Evolutionary conservation across 2,329 filamentous ascomycete species (phyloP), one percentile per base, ranked within the genome.

Genomic region (Nothophoma quercina): DNA sequence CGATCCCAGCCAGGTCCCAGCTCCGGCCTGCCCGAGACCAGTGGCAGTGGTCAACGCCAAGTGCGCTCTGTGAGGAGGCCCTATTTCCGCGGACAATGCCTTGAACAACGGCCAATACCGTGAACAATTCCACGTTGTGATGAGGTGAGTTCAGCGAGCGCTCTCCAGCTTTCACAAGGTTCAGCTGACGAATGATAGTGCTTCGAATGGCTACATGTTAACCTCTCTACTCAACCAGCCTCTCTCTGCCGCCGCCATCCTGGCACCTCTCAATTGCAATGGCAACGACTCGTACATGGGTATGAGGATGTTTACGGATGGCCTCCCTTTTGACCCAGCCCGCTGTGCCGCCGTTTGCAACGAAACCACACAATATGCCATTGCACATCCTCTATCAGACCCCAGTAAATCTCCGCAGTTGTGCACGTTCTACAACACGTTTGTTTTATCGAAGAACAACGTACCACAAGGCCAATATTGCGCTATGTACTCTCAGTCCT

Each of bases 371-470:
- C 26, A 34, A n/a, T 48, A 39, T 21, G 28, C 32, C 22, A 25
- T 48, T 5, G 26, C 13, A 3, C 44, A 48, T 9, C 28, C 26
- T 8, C 19, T 21, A 7, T 10, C 6, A 26, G 19, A 39, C 35
- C 8, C 29, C 12, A 16, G 18, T 1, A 22, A 30, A 9, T 35
- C 44, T 15, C 28, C 35, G 5, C 26, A 29, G 35, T 21, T 48
- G 21, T 74, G 71, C 62, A 70, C 64, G 34, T 71, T 72, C 55
- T 69, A 63, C 48, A 69, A 70, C 29, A 59, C 65, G 2, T 74
- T 72, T 26, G 63, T 74, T 9, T 46, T 72, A 7, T 50, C 40
- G 10, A 60, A 68, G 16, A 66, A 68, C 34, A 61, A 58, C 21
- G 34, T 63, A 2, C 63, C 70, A 0, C 59, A 71, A 42, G 70